Percentiles rank a stretch among this genome's conserved stretches.
Evolutionary conservation across 306 rosid species (phyloP).

Genomic region (Quercus agrifolia): DNA sequence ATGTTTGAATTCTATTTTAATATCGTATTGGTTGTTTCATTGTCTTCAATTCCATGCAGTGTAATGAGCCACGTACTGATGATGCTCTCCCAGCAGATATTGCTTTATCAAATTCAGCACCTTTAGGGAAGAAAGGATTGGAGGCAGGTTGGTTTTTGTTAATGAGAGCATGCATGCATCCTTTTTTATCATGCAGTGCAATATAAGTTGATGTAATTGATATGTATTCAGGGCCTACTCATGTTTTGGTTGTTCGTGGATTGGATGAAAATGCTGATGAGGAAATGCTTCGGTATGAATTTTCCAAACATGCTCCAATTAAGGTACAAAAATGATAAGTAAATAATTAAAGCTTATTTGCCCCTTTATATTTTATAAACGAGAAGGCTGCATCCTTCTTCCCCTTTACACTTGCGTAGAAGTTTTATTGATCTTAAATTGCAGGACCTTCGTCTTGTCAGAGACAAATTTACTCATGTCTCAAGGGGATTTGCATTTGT

Average conservation of each 20-base stretch:
- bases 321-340: slow-evolving; percentile 51
- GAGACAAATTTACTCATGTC: slow-evolving; percentile 97
- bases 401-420: slow-evolving; percentile 8
- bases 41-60: slow-evolving; percentile 42
- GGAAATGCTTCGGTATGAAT: slow-evolving; percentile 98
- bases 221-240: slow-evolving; percentile 81
- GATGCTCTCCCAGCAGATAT: slow-evolving; percentile 96
- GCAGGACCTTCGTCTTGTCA: slow-evolving; percentile 97
- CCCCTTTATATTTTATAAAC: background rate
- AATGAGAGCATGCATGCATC: background rate
- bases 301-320: slow-evolving; percentile 95
- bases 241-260: slow-evolving; percentile 98
- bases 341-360: background rate
- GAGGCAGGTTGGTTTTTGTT: slow-evolving; percentile 70
- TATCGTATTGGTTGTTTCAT: slow-evolving; percentile 9
- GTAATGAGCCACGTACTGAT: slow-evolving; percentile 90
- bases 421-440: slow-evolving; percentile 22
- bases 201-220: slow-evolving; percentile 3
- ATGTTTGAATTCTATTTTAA: background rate
- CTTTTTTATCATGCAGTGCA: background rate
- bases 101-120: slow-evolving; percentile 57
- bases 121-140: slow-evolving; percentile 71
- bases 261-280: slow-evolving; percentile 99
- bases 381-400: background rate
- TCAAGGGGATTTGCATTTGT: slow-evolving; percentile 98